Evolutionary conservation across 1,284 basidiomycete genomes (phyloP), one percentile per base, ranked within the genome.

Genomic region (Rhodotorula sp.): DNA sequence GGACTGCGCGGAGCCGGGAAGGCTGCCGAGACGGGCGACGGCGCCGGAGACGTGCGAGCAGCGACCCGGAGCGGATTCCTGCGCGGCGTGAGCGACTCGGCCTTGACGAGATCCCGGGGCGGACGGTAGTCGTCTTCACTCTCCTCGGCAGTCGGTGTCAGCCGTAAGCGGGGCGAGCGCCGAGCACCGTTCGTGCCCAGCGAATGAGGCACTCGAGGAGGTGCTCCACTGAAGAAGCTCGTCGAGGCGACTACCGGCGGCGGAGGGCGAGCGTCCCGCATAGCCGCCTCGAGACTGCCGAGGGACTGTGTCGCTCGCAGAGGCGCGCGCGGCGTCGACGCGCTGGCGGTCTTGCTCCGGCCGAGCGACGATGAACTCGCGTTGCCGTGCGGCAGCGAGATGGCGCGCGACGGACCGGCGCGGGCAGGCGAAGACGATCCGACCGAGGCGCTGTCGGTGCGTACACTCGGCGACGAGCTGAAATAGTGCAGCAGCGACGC

Each of bases 221-320:
- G 57, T 18, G 24, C 42, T 44, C 57, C n/a, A 42, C 37, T 42
- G 3, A 18, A 22, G 15, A 12, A 46, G 33, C 26, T 18, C 24
- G 46, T 7, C 20, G 46, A n/a, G 46, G 22, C 48, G 60, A 24
- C 29, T 4, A 12, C 30, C 29, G 22, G 17, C 58, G 7, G 26
- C 18, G 24, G 24, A 5, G 24, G 45, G 44, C n/a, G n/a, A n/a
- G 22, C 26, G 30, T 12, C 29, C 48, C 30, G 10, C 56, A 37
- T 33, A 4, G 24, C 37, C 57, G 49, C 15, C 24, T 44, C 37
- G 61, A 62, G 12, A 24, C 29, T 46, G 37, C 62, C 55, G 53
- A 62, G 51, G 37, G 61, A 63, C 22, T 63, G 54, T 20, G 62
- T 56, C 20, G 29, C 29, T 14, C 62, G 44, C 26, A 63, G 54